These are phyloP conservation scores for Solanum pinnatisectum DNA, from an alignment of 257 asterid species.

Conservation along the genomic window DNA sequence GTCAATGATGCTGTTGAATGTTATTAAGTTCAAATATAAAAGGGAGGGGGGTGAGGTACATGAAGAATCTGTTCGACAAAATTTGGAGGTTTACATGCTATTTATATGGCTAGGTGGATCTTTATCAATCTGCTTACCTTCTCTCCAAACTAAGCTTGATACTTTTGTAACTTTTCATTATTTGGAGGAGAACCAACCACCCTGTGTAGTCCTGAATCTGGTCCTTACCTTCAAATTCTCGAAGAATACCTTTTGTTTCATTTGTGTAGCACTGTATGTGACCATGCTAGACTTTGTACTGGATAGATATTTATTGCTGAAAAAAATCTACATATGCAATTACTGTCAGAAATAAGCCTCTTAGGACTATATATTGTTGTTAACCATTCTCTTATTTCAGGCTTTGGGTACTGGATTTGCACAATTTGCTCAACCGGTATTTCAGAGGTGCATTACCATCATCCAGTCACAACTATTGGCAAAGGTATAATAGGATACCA, in stretches of 20 bases:
- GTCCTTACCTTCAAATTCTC: neutral
- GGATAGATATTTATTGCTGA: neutral
- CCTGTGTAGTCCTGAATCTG: neutral
- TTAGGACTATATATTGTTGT: neutral
- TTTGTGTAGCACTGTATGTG: neutral
- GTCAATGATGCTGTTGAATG: neutral
- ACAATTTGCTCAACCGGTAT: conserved; percentile 89
- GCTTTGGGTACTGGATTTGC: conserved; percentile 85
- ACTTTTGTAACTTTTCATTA: neutral
- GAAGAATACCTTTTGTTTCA: neutral
- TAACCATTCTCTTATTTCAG: conserved; percentile 30
- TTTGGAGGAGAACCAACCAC: neutral
- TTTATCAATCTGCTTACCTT: neutral
- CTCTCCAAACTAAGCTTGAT: neutral
- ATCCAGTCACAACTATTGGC: conserved; percentile 90
- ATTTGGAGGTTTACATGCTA: neutral
- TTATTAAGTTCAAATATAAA: neutral
- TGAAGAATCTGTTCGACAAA: neutral
- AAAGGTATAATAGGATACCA: conserved; percentile 47
- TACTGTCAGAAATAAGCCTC: neutral
- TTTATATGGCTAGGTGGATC: neutral
- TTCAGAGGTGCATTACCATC: conserved; percentile 88
- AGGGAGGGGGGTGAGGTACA: neutral
- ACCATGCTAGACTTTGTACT: neutral
- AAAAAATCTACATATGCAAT: neutral